phyloP scores from a whole-genome alignment of 2,329 filamentous ascomycete species.

The Aureobasidium namibiae region DNA sequence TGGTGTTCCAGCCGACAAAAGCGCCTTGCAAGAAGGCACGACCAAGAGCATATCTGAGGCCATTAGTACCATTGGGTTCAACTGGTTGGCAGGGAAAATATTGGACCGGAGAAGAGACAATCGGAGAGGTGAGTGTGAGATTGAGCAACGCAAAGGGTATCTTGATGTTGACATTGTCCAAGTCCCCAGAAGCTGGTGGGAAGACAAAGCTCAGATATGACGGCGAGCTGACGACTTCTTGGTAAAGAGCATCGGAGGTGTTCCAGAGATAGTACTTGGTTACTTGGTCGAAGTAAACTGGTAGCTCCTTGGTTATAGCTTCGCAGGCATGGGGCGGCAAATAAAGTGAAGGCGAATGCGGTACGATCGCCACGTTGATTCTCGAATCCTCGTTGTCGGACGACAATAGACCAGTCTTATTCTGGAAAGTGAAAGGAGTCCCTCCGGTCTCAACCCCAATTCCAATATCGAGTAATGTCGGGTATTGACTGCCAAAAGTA shows the following conservation, averaged over 20 bases:
- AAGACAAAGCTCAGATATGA: slow-evolving; percentile 36
- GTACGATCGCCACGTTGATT: neutral
- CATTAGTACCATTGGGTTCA: slow-evolving; percentile 14
- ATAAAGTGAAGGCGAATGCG: slow-evolving; percentile 21
- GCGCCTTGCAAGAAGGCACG: slow-evolving; percentile 42
- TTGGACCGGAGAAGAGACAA: slow-evolving; percentile 26
- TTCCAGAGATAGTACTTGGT: slow-evolving; percentile 25
- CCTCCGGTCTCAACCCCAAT: slow-evolving; percentile 19
- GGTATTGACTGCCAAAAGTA: slow-evolving; percentile 14
- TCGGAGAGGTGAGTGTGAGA: slow-evolving; percentile 31
- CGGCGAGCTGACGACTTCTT: slow-evolving; percentile 33
- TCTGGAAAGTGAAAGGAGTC: slow-evolving; percentile 3
- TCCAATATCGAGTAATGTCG: slow-evolving; percentile 12
- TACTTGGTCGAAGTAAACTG: slow-evolving; percentile 19
- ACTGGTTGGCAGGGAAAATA: slow-evolving; percentile 38
- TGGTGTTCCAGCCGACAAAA: slow-evolving; percentile 37
- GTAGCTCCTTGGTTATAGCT: slow-evolving; percentile 21
- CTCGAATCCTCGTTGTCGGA: neutral
- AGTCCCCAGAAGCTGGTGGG: slow-evolving; percentile 20
- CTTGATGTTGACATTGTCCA: slow-evolving; percentile 33
- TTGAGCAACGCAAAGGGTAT: slow-evolving; percentile 32
- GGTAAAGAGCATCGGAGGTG: slow-evolving; percentile 23
- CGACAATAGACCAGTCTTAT: neutral
- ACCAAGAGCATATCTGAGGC: slow-evolving; percentile 29
- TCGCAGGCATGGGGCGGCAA: slow-evolving; percentile 24